Evolutionary conservation across 305 asterid genomes (phyloP), one percentile per base, ranked within the genome.

Genomic region (Fraxinus floribunda): DNA sequence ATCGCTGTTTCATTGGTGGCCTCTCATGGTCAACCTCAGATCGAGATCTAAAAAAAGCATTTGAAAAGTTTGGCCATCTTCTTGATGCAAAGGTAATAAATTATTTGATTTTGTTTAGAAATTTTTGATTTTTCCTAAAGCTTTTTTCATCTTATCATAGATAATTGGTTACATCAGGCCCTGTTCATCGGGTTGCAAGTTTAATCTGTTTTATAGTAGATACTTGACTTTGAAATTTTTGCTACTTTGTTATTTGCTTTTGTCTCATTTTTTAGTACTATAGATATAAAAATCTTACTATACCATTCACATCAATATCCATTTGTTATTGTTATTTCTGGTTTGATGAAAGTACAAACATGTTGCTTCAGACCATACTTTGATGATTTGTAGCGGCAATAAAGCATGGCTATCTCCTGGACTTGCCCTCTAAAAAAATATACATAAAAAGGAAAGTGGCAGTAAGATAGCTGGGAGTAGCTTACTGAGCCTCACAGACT

Each of bases 21-120:
- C 87, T 94, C 62, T 90, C 98, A 18, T 92, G 98, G 97, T 88
- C 96, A 26, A 94, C 93, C 55, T 87, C 96, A 85, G 97, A 94
- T 82, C 92, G 95, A 78, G 90, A 81, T 79, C 86, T 94, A 71
- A 90, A 90, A 87, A 93, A 91, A 0, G 94, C 97, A 60, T 94
- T 94, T 84, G 92, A 86, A 84, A 94, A 90, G 88, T 94, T 87
- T 86, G 98, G 96, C 73, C 90, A 83, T 85, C 91, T 94, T 79
- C 79, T 90, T 76, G 97, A 93, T 71, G 95, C 98, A 75, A 94
- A 91, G 97, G 98, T 94, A 80, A 75, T 71, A 49, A 49, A 16
- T 49, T 16, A 66, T 66, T 15, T 55, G 70, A 38, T 75, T 78
- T 16, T n/a, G 34, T 75, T 83, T 46, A 82, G 74, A 34, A 32